phyloP scores from a whole-genome alignment of 257 asterid genomes.

The Solanum sejunctum region DNA sequence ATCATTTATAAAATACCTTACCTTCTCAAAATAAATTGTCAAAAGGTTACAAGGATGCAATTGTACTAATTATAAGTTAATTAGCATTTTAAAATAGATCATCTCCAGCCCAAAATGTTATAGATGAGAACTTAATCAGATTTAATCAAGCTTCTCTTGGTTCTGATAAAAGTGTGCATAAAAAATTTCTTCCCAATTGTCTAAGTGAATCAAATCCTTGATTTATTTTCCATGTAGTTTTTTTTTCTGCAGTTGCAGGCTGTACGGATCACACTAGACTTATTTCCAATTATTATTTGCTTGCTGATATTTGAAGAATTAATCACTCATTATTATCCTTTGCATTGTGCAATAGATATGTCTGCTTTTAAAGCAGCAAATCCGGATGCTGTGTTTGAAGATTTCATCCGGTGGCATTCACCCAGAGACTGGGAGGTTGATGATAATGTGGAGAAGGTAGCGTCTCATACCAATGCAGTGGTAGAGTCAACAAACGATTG shows the following conservation, averaged over 20 bases:
- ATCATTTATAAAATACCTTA: neutral
- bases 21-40: neutral
- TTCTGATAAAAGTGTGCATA: neutral
- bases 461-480: slow-evolving; percentile 15
- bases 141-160: neutral
- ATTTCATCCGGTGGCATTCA: slow-evolving; percentile 96
- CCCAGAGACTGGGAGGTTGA: slow-evolving; percentile 92
- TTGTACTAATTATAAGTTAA: neutral
- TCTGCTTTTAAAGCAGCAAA: slow-evolving; percentile 94
- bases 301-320: slow-evolving; percentile 1
- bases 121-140: neutral
- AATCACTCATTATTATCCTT: neutral
- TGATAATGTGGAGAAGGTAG: slow-evolving; percentile 17
- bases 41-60: neutral
- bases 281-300: neutral
- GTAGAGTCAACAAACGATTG: slow-evolving; percentile 26
- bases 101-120: neutral
- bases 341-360: slow-evolving; percentile 52
- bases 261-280: neutral
- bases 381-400: slow-evolving; percentile 90
- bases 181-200: neutral
- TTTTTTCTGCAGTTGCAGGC: neutral
- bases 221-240: neutral
- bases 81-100: neutral
- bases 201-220: neutral